Base-by-base conservation (phyloP, 768 basidiomycete species). In the Hortiboletus campestris region DNA sequence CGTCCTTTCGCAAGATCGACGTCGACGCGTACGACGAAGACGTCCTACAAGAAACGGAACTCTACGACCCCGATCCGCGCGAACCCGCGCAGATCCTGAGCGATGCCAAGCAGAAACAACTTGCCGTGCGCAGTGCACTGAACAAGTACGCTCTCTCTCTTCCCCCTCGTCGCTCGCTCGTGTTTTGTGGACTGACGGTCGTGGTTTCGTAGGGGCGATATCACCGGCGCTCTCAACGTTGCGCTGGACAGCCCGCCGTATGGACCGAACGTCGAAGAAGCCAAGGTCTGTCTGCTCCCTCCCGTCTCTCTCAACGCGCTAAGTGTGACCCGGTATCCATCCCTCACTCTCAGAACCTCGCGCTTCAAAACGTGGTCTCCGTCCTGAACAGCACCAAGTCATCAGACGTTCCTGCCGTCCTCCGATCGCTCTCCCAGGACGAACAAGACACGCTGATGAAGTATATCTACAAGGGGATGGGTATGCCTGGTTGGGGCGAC, bases 381-480 rank as follows among this genome's bases (percentile, higher is more conserved):
- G 91, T 98, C 60, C 82, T 98, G 58, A 98, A 97, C 78, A 94
- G 91, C 54, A 97, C 95, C 13, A 93, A 96, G 70, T 77, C 93
- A 5, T 81, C 91, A 2, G 95, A 98, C 59, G 92, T 98, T 59
- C 79, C 88, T 3, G 74, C 75, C 25, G 84, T 89, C 47, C 80
- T 97, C 69, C 89, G 85, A 65, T 70, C 78, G 0, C 79, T 98
- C 31, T 80, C 86, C 3, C 80, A 80, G 61, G 88, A 91, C 49
- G 75, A 81, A 42, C 91, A 94, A 66, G 96, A 97, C 67, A 90
- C 87, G 32, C 80, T 98, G 51, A 98, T 97, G 96, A 96, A 95
- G 70, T 98, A 96, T 67, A 77, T 98, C 16, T 98, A 98, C 83
- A 98, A 98, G 76, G 95, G 92, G 16, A 98, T 97, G 95, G 83